A percentile compares a stretch with the other conserved stretches of the same genome.
These are phyloP conservation scores for Grifola frondosa DNA, from an alignment of 1,284 basidiomycete genomes.

Conservation along the genomic window DNA sequence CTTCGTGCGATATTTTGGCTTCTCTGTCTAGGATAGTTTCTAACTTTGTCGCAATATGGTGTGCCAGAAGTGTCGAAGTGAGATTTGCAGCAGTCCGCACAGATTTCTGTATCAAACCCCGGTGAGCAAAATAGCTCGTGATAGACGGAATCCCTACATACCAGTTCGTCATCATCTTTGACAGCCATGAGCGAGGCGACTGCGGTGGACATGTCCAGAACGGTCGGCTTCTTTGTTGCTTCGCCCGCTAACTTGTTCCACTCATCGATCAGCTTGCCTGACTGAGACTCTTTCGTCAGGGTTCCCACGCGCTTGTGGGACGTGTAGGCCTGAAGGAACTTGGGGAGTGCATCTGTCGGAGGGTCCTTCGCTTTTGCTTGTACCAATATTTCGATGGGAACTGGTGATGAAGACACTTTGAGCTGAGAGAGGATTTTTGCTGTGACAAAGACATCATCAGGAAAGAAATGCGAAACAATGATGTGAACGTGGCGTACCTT, in stretches of 20 bases:
- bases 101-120: conserved; percentile 58
- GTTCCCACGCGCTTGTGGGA: conserved; percentile 63
- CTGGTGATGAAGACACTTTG: conserved; percentile 48
- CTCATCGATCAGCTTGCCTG: conserved; percentile 79
- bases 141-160: conserved; percentile 39
- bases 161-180: conserved; percentile 91
- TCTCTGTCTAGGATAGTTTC: conserved; percentile 91
- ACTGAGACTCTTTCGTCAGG: conserved; percentile 75
- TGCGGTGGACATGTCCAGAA: conserved; percentile 76
- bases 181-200: conserved; percentile 80
- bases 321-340: conserved; percentile 58
- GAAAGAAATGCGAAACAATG: conserved; percentile 1
- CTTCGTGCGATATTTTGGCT: conserved; percentile 87
- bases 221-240: conserved; percentile 61
- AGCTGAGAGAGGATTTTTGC: conserved; percentile 78
- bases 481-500: conserved; percentile 78
- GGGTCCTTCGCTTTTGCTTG: conserved; percentile 76
- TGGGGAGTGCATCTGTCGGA: conserved; percentile 64
- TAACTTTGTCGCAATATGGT: conserved; percentile 88
- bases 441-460: conserved; percentile 33
- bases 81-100: conserved; percentile 75
- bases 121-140: not conserved
- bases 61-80: conserved; percentile 82
- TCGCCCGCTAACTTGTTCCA: conserved; percentile 68
- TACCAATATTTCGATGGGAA: conserved; percentile 66